Evolutionary conservation across 2,329 filamentous ascomycete genomes (phyloP).

Genomic region (Stagonosporopsis tanaceti): DNA sequence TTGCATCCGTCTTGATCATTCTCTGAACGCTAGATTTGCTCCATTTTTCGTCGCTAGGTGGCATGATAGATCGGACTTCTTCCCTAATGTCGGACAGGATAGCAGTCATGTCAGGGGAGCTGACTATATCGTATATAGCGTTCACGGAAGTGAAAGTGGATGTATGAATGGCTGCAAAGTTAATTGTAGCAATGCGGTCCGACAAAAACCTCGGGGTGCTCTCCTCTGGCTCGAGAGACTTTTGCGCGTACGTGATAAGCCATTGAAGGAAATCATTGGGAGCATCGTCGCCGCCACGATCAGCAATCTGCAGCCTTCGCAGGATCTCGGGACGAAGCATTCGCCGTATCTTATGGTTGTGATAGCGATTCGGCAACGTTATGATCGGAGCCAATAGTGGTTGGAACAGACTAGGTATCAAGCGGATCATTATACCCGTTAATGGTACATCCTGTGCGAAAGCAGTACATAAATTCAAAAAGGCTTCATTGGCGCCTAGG

Average conservation of each 20-base stretch:
- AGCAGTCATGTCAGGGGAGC: slow-evolving; percentile 2
- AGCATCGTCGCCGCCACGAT: background rate
- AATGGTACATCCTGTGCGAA: slow-evolving; percentile 3
- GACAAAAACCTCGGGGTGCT: slow-evolving; percentile 1
- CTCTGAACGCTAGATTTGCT: slow-evolving; percentile 3
- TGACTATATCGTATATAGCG: slow-evolving; percentile 1
- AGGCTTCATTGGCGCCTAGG: background rate
- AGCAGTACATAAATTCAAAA: background rate
- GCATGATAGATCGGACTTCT: background rate
- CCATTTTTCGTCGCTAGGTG: background rate
- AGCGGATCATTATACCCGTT: background rate
- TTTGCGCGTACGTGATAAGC: background rate
- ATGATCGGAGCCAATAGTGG: slow-evolving; percentile 3
- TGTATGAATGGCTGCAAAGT: slow-evolving; percentile 1
- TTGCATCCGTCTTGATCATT: background rate
- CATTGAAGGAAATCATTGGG: slow-evolving; percentile 6
- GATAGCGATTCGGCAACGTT: slow-evolving; percentile 5
- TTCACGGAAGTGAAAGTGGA: slow-evolving; percentile 5
- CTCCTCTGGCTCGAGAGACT: slow-evolving; percentile 1
- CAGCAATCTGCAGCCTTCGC: slow-evolving; percentile 1
- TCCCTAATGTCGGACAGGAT: too few species aligned
- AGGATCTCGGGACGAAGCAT: slow-evolving; percentile 1
- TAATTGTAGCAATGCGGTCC: slow-evolving; percentile 5
- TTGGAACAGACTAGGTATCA: background rate
- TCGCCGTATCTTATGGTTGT: slow-evolving; percentile 4